Evolutionary conservation across 768 basidiomycete genomes (phyloP), one percentile per base, ranked within the genome.

Genomic region (Leccinellum rugosiceps): DNA sequence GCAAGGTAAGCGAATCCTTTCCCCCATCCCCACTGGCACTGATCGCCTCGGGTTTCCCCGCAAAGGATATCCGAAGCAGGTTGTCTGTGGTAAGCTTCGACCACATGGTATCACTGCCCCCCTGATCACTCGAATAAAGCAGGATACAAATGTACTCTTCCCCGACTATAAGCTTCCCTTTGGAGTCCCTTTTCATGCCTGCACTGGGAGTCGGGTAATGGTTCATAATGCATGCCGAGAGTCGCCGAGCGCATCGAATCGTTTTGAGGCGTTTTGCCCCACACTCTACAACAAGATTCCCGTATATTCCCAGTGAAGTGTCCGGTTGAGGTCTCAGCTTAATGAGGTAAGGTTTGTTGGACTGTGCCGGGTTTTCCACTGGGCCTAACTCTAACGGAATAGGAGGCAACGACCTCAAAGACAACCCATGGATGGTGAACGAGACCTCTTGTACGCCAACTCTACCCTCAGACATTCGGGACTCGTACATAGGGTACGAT

Each of bases 401-500:
- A 3, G 26, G 59, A 19, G 57, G 58, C 6, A 60, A n/a, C 11
- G 59, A 44, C 35, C 13, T 35, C 43, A 59, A 23, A 9, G 47
- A 52, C 47, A 61, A 26, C 0, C 32, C 59, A n/a, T 45, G 3
- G 2, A 21, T n/a, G 32, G 41, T 57, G 28, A 61, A 53, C 17
- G 28, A 32, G 32, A 61, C 50, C 9, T 52, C 23, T 19, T 15
- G 51, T 21, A 53, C 50, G 19, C 61, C 61, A n/a, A 19, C 43
- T 14, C 52, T 41, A 28, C 30, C 28, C 23, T 46, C 25, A 15
- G n/a, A 43, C 3, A 54, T 9, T 13, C 30, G 28, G 0, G 21
- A 11, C 11, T 59, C 62, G 34, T 58, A 63, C 10, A 10, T 25
- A 1, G 35, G 32, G 32, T 64, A 64, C 44, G 60, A 65, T 38